Percentiles rank a stretch among this genome's conserved stretches.
phyloP scores from a whole-genome alignment of 441 rosid genomes.

The Bocquillonia castaneifolia region DNA sequence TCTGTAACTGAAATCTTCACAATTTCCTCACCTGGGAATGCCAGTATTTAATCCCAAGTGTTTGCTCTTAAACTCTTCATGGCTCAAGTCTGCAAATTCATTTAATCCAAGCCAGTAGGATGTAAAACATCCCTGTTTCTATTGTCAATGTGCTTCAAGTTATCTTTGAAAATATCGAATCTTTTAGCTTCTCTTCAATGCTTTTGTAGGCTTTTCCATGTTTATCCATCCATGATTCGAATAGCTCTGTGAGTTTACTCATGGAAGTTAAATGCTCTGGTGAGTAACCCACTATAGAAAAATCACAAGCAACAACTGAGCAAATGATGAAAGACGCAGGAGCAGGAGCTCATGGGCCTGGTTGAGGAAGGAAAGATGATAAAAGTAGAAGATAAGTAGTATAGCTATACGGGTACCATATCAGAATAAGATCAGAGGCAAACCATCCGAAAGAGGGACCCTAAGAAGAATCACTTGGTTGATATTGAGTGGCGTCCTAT shows the following conservation, averaged over 20 bases:
- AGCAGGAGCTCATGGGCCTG: no score
- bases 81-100: conserved; percentile 67
- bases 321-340: conserved; percentile 30
- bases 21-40: conserved; percentile 15
- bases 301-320: conserved; percentile 19
- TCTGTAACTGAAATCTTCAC: conserved; percentile 8
- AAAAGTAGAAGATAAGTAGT: no score
- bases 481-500: no score
- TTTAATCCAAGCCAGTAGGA: conserved; percentile 72
- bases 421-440: no score
- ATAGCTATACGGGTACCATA: no score
- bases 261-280: conserved; percentile 51
- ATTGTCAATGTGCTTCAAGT: conserved; percentile 61
- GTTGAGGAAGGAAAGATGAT: no score
- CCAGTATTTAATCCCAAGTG: conserved; percentile 47
- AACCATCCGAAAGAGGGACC: no score
- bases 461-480: no score
- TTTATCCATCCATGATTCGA: conserved; percentile 59
- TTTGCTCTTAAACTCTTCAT: conserved; percentile 57
- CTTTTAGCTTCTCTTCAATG: conserved; percentile 55
- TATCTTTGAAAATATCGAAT: conserved; percentile 61
- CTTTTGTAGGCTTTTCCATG: conserved; percentile 50
- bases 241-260: conserved; percentile 51
- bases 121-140: conserved; percentile 42
- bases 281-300: conserved; percentile 57